phyloP scores from a whole-genome alignment of 2,329 filamentous ascomycete genomes.

The Sordariomycetes sp. region DNA sequence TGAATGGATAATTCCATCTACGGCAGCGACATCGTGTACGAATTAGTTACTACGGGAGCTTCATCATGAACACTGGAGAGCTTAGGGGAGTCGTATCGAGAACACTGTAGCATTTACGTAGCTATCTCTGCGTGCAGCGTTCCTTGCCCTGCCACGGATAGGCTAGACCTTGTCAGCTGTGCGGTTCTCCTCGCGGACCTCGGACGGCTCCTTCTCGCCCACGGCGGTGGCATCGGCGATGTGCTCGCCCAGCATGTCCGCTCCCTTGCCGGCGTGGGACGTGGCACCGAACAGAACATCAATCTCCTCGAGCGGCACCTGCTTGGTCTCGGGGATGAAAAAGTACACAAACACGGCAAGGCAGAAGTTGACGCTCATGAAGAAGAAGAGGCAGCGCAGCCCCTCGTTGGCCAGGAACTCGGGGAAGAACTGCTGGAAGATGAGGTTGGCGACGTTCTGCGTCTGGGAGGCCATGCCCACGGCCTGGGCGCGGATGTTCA shows the following conservation, averaged over 20 bases:
- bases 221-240: too few species aligned
- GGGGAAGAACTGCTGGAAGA: constrained; percentile 64
- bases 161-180: too few species aligned
- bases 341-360: constrained; percentile 41
- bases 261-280: constrained; percentile 4
- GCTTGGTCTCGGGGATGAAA: constrained; percentile 41
- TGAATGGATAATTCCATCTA: too few species aligned
- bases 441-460: constrained; percentile 54
- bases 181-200: too few species aligned
- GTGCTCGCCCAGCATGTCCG: constrained; percentile 3
- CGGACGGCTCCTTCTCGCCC: too few species aligned
- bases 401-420: constrained; percentile 50
- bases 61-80: too few species aligned
- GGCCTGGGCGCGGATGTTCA: constrained; percentile 64
- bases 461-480: constrained; percentile 56
- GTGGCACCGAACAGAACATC: constrained; percentile 45
- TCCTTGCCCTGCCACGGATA: too few species aligned
- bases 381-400: constrained; percentile 29
- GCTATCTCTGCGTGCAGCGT: too few species aligned
- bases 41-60: too few species aligned
- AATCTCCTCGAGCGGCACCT: constrained; percentile 54
- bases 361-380: constrained; percentile 27
- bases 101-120: too few species aligned
- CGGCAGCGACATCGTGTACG: too few species aligned
- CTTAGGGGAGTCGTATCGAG: too few species aligned